Evolutionary conservation across 2,329 filamentous ascomycete genomes (phyloP).

Genomic region (Xylariaceae sp.): DNA sequence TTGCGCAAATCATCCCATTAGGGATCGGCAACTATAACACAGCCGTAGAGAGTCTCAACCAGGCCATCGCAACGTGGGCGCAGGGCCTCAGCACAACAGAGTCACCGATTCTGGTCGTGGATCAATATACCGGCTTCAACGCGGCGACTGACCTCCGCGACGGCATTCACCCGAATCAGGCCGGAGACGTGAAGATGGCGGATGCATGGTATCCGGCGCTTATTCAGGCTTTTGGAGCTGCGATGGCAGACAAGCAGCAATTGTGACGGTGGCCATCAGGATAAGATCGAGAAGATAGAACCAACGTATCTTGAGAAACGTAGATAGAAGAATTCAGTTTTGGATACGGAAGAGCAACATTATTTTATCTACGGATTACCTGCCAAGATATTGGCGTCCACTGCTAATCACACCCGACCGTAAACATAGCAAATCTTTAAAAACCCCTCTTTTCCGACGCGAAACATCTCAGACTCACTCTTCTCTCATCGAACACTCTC

Average conservation of each 20-base stretch:
- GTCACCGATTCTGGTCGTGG: conserved; percentile 39
- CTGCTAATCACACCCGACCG: too few species aligned
- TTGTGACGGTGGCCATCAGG: background rate
- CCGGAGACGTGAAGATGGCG: conserved; percentile 39
- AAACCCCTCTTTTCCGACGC: too few species aligned
- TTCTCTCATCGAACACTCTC: background rate
- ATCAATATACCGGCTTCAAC: conserved; percentile 38
- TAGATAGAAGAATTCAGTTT: too few species aligned
- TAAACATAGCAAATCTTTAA: too few species aligned
- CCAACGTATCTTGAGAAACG: too few species aligned
- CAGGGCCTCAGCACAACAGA: conserved; percentile 35
- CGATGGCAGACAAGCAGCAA: conserved; percentile 22
- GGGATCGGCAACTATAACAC: conserved; percentile 33
- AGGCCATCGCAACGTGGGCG: conserved; percentile 36
- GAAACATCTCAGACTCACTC: background rate
- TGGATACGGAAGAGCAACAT: too few species aligned
- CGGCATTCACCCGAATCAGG: conserved; percentile 37
- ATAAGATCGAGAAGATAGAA: too few species aligned
- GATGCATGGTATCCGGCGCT: conserved; percentile 31
- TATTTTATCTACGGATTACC: too few species aligned
- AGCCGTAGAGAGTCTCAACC: conserved; percentile 36
- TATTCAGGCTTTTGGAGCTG: conserved; percentile 26
- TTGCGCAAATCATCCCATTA: conserved; percentile 39
- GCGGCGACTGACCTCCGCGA: conserved; percentile 33
- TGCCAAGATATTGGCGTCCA: too few species aligned